Base-by-base conservation (phyloP, 2,329 filamentous ascomycete genomes). In the Aspergillus costaricaensis region DNA sequence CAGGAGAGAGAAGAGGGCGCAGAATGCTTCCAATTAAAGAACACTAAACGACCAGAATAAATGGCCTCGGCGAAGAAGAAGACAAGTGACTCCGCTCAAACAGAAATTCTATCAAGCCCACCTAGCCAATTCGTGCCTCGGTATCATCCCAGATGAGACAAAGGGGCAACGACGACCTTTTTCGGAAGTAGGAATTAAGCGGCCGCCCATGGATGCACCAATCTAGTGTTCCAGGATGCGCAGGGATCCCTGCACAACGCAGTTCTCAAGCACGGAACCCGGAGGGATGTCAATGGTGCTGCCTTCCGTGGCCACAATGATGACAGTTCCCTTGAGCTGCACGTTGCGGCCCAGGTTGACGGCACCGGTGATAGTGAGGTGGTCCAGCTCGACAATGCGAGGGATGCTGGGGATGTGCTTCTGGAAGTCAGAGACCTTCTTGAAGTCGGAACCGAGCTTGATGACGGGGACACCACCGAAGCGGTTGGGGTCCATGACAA, bases 391-490 rank as follows among this genome's bases (percentile, higher is more conserved):
- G 23, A 81, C 74, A 66, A 82, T 82, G 62, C 80, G 80, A 39
- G 80, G 80, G 60, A 82, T 82, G 70, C 78, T 81, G 59, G 74
- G 71, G 62, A 82, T 82, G 67, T 76, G 77, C 73, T 81, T 82
- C 75, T 82, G 79, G 79, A 82, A 82, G 69, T 82, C 95, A 1
- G 94, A 98, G 41, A 99, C 95, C 88, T 99, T 99, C 90, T 99
- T 99, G 88, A 99, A 99, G 85, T 99, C 95, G 74, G 88, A 88
- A 71, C 95, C 95, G 57, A 99, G 90, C 90, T 99, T 99, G 86
- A 99, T 99, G 70, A 99, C 86, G 59, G 95, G 95, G 52, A 95
- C 94, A 70, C 95, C 93, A 68, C 95, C 95, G 79, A 99, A 98
- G 69, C 95, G 92, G 83, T 89, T 93, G 68, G 92, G 88, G 85